Conservation (phyloP, 345 rosid genomes). For the Camelina sativa region DNA sequence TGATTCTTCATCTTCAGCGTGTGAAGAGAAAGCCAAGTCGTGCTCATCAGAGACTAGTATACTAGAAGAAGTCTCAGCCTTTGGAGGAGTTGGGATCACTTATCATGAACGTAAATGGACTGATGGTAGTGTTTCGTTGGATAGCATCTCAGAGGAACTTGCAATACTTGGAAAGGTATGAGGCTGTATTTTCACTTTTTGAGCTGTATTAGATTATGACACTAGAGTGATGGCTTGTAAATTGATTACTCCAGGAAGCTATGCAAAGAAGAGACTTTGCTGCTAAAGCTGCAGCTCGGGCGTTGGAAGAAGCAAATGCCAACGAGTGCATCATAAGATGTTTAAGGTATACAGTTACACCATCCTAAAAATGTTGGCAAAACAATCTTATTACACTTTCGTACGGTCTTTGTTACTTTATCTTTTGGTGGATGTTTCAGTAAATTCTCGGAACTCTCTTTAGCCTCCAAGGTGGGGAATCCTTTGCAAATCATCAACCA, state of each 20-base stretch:
- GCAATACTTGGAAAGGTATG: slow-evolving; percentile 73
- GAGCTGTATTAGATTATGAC: neutral
- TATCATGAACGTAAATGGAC: slow-evolving; percentile 94
- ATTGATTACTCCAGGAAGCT: slow-evolving; percentile 64
- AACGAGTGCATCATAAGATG: slow-evolving; percentile 71
- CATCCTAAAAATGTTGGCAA: slow-evolving; percentile 3
- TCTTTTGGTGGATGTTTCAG: slow-evolving; percentile 49
- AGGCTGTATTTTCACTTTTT: neutral
- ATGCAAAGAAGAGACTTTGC: slow-evolving; percentile 76
- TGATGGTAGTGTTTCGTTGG: slow-evolving; percentile 78
- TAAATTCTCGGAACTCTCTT: slow-evolving; percentile 84
- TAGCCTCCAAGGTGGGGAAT: slow-evolving; percentile 65
- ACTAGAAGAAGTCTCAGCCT: slow-evolving; percentile 45
- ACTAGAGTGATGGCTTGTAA: neutral
- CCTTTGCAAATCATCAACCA: slow-evolving; percentile 65
- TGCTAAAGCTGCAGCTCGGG: slow-evolving; percentile 82
- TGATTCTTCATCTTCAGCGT: slow-evolving; percentile 49
- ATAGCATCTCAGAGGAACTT: slow-evolving; percentile 62
- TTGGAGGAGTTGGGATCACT: slow-evolving; percentile 56
- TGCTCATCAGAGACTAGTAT: slow-evolving; percentile 52
- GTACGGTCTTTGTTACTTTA: neutral
- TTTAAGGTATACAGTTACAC: slow-evolving; percentile 57
- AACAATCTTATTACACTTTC: neutral
- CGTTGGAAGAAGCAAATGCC: slow-evolving; percentile 89
- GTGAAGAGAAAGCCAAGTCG: slow-evolving; percentile 55